A percentile compares a stretch with the other conserved stretches of the same genome.
These are phyloP conservation scores for Solanum dulcamara DNA, from an alignment of 257 asterid species.

Conservation along the genomic window DNA sequence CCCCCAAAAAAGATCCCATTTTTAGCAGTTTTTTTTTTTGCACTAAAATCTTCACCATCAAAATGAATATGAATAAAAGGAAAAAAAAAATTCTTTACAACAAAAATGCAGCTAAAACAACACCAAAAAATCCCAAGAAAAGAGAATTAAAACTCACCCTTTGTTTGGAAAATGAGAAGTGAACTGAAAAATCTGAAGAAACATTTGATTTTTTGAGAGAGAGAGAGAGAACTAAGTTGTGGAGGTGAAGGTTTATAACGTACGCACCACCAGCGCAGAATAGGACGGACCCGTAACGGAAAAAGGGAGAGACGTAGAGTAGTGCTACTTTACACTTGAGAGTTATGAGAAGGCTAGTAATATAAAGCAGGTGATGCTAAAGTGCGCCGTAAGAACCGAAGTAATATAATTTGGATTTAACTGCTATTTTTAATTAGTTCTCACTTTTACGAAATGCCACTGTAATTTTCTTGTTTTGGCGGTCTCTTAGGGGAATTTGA, in stretches of 20 bases:
- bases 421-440: background rate
- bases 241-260: conserved; percentile 26
- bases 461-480: background rate
- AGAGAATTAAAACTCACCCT: conserved; percentile 3
- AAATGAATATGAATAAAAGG: background rate
- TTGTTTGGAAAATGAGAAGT: background rate
- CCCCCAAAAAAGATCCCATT: background rate
- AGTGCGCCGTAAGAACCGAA: conserved; percentile 11
- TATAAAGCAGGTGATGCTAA: background rate
- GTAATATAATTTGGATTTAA: background rate
- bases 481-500: background rate
- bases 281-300: background rate
- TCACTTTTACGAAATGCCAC: background rate
- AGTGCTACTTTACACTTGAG: background rate
- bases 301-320: background rate
- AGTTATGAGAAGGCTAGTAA: background rate
- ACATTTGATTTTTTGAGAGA: background rate
- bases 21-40: background rate
- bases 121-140: background rate
- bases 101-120: background rate
- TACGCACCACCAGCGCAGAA: conserved; percentile 11
- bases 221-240: background rate
- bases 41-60: background rate
- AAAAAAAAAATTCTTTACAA: background rate
- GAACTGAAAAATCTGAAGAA: background rate